Evolutionary conservation across 2,329 filamentous ascomycete species (phyloP), one percentile per base, ranked within the genome.

Genomic region (Dactylellina sp.): DNA sequence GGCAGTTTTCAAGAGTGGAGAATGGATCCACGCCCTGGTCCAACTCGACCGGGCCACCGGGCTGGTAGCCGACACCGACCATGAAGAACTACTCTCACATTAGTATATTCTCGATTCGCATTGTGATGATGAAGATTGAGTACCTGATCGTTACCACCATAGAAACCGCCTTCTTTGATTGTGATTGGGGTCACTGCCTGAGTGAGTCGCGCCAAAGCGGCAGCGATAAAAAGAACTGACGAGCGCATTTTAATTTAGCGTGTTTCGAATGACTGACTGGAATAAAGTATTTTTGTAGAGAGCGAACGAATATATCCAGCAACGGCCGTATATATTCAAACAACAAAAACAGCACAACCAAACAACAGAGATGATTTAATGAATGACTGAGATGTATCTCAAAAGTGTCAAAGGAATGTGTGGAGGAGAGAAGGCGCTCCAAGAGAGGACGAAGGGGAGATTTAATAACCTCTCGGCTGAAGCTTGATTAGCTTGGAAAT

Each of bases 1-100:
- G 76, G 53, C 78, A 79, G 37, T 52, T 37, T 18, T 75, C 47
- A 11, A 74, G 40, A 35, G 76, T 71, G 11, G 77, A 78, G 50
- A 78, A 75, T 14, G 78, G 78, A 52, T 79, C 78, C 32, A 71
- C 55, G 18, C 77, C 78, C 56, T 77, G 75, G 61, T 76, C 53
- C 25, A 79, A 71, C 35, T 72, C 87, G 47, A 87, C 84, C 75
- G 86, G 86, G 76, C 89, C 89, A 74, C 87, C 88, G 46, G 88
- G 88, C 80, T 90, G 89, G 82, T 90, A 91, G 79, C 88, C 89
- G 77, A 89, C 85, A 77, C 89, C 89, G 56, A 89, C 84, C 72
- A 91, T 84, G 82, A 89, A 86, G 81, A 89, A 89, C 61, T 66
- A 28, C 7, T 32, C 1, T 24, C 46, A 50, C 6, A 46, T 66